Evolutionary conservation across 2,329 filamentous ascomycete genomes (phyloP).

Genomic region (Akanthomyces lecanii): DNA sequence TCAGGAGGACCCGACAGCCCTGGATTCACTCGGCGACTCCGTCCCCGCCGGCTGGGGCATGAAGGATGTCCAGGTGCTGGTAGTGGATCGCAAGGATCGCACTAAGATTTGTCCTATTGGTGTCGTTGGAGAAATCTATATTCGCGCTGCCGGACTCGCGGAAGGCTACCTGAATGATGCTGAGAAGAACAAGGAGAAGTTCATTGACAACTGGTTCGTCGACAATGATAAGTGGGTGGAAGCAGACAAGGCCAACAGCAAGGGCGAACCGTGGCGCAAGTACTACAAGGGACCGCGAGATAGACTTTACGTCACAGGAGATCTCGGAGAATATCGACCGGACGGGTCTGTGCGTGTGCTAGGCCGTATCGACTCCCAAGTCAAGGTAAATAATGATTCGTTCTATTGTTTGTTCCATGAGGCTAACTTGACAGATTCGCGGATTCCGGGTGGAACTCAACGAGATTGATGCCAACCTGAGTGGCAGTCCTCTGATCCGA

Average conservation of each 20-base stretch:
- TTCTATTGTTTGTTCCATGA: background rate
- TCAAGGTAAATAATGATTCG: constrained; percentile 51
- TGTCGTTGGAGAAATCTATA: constrained; percentile 78
- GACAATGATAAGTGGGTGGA: constrained; percentile 66
- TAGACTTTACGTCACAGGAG: constrained; percentile 81
- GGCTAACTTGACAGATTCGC: constrained; percentile 52
- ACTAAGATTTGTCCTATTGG: constrained; percentile 72
- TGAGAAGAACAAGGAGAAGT: constrained; percentile 66
- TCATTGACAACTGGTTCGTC: constrained; percentile 82
- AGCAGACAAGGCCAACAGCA: constrained; percentile 53
- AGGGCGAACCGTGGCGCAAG: constrained; percentile 68
- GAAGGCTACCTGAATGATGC: constrained; percentile 67
- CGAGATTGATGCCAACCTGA: constrained; percentile 85
- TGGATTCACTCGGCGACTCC: constrained; percentile 55
- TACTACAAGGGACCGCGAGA: constrained; percentile 81
- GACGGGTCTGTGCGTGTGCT: constrained; percentile 69
- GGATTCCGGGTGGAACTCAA: constrained; percentile 93
- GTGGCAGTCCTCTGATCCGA: constrained; percentile 67
- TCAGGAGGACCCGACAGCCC: constrained; percentile 48
- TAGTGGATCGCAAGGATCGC: constrained; percentile 66
- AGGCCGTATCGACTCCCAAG: constrained; percentile 79
- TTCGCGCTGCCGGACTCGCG: constrained; percentile 77
- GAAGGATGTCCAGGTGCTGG: constrained; percentile 80
- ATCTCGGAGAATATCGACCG: constrained; percentile 71
- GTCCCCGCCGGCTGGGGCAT: constrained; percentile 85